Evolutionary conservation across 495 filamentous ascomycete genomes (phyloP).

Genomic region (Hypoxylon trugodes): DNA sequence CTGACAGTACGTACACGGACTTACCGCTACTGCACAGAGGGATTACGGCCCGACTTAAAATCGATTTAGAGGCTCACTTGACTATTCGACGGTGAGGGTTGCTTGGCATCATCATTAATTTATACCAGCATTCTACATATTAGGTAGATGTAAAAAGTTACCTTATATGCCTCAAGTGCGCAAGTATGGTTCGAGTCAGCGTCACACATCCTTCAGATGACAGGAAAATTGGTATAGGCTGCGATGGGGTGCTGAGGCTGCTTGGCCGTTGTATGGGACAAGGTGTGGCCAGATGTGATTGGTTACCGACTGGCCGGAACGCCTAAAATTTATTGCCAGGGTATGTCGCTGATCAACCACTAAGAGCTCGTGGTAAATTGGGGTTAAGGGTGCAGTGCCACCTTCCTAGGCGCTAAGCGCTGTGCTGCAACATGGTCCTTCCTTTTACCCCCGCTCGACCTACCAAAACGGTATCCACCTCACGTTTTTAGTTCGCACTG

Average conservation of each 20-base stretch:
- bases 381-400: slow-evolving; percentile 35
- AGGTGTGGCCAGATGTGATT: slow-evolving; percentile 31
- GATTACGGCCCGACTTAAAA: slow-evolving; percentile 13
- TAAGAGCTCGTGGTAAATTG: slow-evolving; percentile 16
- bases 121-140: slow-evolving; percentile 1
- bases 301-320: slow-evolving; percentile 39
- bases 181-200: slow-evolving; percentile 22
- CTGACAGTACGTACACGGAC: slow-evolving; percentile 16
- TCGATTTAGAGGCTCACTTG: slow-evolving; percentile 1
- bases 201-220: slow-evolving; percentile 15
- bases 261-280: slow-evolving; percentile 14
- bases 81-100: slow-evolving; percentile 11
- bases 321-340: slow-evolving; percentile 18
- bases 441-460: slow-evolving; percentile 22
- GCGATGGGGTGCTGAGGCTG: slow-evolving; percentile 34
- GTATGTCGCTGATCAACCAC: slow-evolving; percentile 20
- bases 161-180: not conserved
- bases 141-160: slow-evolving; percentile 1
- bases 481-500: slow-evolving; percentile 30
- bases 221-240: slow-evolving; percentile 22
- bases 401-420: slow-evolving; percentile 39
- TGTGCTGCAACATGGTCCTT: slow-evolving; percentile 24
- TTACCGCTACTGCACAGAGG: slow-evolving; percentile 7
- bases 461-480: slow-evolving; percentile 29
- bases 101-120: slow-evolving; percentile 22